These are phyloP conservation scores for Lophiostoma macrostomum DNA, from an alignment of 495 filamentous ascomycete genomes.

Conservation along the genomic window DNA sequence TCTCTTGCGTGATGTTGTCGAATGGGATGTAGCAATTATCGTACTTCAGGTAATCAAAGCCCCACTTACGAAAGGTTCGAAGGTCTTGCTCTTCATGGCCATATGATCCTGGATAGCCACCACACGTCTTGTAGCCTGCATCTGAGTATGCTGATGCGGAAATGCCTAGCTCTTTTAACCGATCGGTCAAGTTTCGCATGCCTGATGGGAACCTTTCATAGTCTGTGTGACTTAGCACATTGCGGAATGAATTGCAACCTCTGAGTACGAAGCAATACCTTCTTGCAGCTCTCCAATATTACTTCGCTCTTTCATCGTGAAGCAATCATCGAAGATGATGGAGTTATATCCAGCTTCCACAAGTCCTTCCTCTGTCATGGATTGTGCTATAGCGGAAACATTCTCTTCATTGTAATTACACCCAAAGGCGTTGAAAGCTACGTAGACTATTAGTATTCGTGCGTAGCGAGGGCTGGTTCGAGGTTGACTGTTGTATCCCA, in stretches of 20 bases:
- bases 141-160: constrained; percentile 20
- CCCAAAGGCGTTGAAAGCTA: constrained; percentile 27
- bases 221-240: constrained; percentile 7
- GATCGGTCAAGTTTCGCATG: constrained; percentile 12
- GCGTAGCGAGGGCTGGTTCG: background rate
- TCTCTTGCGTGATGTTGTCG: constrained; percentile 29
- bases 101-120: constrained; percentile 38
- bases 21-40: constrained; percentile 33
- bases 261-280: no score
- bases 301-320: constrained; percentile 22
- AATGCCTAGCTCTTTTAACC: constrained; percentile 22
- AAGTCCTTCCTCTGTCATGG: constrained; percentile 24
- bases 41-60: constrained; percentile 38
- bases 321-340: constrained; percentile 31
- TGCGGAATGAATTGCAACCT: no score
- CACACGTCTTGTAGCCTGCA: constrained; percentile 34
- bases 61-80: constrained; percentile 46
- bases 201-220: constrained; percentile 25
- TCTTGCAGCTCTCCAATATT: constrained; percentile 17
- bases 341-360: constrained; percentile 30
- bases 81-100: constrained; percentile 49
- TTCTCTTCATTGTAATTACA: constrained; percentile 25
- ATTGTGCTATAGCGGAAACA: constrained; percentile 19
- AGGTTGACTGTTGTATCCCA: constrained; percentile 27
- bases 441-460: background rate